phyloP scores from a whole-genome alignment of 2,329 filamentous ascomycete genomes.

The Emergomyces orientalis region DNA sequence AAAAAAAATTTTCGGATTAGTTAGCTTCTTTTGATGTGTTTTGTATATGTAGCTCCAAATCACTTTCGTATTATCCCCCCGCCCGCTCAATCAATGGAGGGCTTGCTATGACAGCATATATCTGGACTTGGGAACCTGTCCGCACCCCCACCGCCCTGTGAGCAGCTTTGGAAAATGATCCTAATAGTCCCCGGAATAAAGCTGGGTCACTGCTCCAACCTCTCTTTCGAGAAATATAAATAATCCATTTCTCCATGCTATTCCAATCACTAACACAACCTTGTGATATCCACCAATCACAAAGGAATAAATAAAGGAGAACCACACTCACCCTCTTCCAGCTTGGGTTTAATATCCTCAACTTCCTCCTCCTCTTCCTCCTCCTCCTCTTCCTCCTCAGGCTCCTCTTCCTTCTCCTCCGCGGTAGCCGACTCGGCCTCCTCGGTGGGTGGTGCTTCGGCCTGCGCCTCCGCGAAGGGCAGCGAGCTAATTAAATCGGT shows the following conservation, averaged over 20 bases:
- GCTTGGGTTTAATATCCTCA: constrained; percentile 74
- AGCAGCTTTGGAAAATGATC: not conserved
- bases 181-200: not conserved
- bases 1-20: not conserved
- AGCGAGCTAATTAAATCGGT: constrained; percentile 57
- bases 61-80: not conserved
- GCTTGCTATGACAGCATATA: not conserved
- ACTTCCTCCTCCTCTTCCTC: constrained; percentile 77
- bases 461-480: constrained; percentile 51
- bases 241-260: too few species aligned
- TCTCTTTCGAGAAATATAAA: not conserved
- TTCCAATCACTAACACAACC: not conserved
- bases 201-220: not conserved
- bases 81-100: too few species aligned
- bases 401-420: constrained; percentile 40
- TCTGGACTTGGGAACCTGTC: too few species aligned
- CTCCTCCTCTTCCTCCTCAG: constrained; percentile 62
- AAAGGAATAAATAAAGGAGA: constrained; percentile 1
- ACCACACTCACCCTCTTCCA: constrained; percentile 75
- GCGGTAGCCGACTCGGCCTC: constrained; percentile 25
- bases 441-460: constrained; percentile 49
- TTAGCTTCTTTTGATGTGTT: not conserved
- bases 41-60: not conserved
- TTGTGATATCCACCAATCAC: not conserved
- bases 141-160: not conserved